A percentile compares a stretch with the other conserved stretches of the same genome.
These are phyloP conservation scores for Neurospora sp. DNA, from an alignment of 495 filamentous ascomycete species.

Conservation along the genomic window DNA sequence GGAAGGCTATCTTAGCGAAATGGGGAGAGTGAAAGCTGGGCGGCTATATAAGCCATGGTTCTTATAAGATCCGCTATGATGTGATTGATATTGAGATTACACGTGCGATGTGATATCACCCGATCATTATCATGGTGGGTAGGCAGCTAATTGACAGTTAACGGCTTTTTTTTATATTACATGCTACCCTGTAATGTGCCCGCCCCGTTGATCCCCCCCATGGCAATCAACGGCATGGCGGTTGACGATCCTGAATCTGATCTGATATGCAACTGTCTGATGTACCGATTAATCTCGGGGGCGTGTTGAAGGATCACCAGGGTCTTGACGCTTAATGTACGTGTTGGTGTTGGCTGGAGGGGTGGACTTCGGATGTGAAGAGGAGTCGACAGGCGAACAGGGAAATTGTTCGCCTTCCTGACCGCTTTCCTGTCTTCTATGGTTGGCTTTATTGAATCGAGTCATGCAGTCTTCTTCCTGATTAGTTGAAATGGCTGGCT, in stretches of 20 bases:
- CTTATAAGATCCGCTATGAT: not conserved
- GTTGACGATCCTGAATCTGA: not conserved
- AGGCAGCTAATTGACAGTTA: not conserved
- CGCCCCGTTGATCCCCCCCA: not conserved
- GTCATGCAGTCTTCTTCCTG: not conserved
- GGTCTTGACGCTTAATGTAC: not conserved
- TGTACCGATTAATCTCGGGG: not conserved
- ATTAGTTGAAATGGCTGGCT: not conserved
- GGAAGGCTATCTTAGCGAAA: not conserved
- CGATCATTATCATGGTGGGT: not conserved
- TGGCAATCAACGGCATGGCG: not conserved
- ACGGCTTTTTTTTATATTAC: not conserved
- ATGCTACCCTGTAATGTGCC: not conserved
- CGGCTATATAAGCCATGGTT: not conserved
- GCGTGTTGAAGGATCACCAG: not conserved
- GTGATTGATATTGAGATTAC: not conserved
- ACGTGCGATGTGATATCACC: not conserved
- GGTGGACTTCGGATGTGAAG: not conserved
- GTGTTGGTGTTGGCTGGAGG: not conserved
- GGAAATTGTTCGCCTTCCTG: not conserved
- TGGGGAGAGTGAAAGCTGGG: not conserved
- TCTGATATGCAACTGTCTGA: not conserved
- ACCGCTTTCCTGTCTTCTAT: not conserved
- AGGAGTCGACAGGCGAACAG: not conserved
- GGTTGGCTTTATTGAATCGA: not conserved